Conservation (phyloP, 768 basidiomycete genomes). For the Russula lepida region DNA sequence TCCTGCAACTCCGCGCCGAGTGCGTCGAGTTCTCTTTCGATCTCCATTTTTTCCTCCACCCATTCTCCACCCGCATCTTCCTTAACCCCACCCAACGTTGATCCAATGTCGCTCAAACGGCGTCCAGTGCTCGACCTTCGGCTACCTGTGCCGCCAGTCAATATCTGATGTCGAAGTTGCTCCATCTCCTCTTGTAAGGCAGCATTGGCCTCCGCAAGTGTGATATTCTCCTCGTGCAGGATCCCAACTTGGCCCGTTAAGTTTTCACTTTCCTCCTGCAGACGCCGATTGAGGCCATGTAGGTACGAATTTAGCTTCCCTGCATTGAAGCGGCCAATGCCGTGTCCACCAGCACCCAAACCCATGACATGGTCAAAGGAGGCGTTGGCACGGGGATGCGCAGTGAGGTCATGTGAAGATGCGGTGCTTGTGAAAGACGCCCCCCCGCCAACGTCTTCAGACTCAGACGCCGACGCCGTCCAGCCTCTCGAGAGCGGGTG, state of each 20-base stretch:
- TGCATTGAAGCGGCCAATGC: slow-evolving; percentile 74
- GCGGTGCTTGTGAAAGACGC: slow-evolving; percentile 74
- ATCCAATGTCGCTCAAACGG: slow-evolving; percentile 45
- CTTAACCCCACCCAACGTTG: slow-evolving; percentile 48
- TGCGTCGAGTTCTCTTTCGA: slow-evolving; percentile 32
- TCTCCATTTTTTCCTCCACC: slow-evolving; percentile 60
- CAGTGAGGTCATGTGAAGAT: slow-evolving; percentile 83
- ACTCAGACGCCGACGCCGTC: slow-evolving; percentile 22
- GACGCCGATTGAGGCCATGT: slow-evolving; percentile 71
- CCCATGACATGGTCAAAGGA: slow-evolving; percentile 83
- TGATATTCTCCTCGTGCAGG: slow-evolving; percentile 40
- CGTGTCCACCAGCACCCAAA: slow-evolving; percentile 55
- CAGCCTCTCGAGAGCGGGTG: slow-evolving; percentile 58
- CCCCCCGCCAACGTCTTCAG: slow-evolving; percentile 39
- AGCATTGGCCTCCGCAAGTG: slow-evolving; percentile 18
- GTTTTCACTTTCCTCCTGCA: slow-evolving; percentile 79
- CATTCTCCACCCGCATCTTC: slow-evolving; percentile 61
- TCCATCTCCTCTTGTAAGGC: slow-evolving; percentile 17
- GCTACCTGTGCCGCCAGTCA: slow-evolving; percentile 23
- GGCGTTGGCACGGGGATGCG: slow-evolving; percentile 70
- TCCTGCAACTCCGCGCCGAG: slow-evolving; percentile 33
- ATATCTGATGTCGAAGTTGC: slow-evolving; percentile 15
- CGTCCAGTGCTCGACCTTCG: slow-evolving; percentile 32
- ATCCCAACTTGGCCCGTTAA: slow-evolving; percentile 45
- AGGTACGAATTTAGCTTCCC: slow-evolving; percentile 79